Base-by-base conservation (phyloP, 1,139 yeast species). In the Sugiyamaella xylanicola region DNA sequence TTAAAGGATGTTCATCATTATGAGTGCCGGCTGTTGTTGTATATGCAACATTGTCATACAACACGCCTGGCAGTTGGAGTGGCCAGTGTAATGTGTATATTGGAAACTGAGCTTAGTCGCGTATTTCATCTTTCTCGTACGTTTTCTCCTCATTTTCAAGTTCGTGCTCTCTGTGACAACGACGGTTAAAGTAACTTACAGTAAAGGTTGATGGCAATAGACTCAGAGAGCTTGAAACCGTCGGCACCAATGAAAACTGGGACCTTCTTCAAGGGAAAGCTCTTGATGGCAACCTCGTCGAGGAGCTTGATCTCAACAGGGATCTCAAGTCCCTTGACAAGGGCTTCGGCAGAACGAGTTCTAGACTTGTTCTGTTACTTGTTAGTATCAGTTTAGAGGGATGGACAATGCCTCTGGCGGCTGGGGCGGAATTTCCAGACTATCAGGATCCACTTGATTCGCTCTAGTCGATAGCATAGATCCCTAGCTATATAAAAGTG, bases 181-280 rank as follows among this genome's bases (percentile, higher is more conserved):
- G n/a, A n/a, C n/a, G n/a, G n/a, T n/a, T n/a, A n/a, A n/a, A n/a
- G n/a, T n/a, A 21, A 68, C 74, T 65, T 68, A 69, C 75, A 66
- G 70, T 80, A 78, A 63, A 74, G 65, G 64, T 72, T 72, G 69
- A 92, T 78, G 59, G 98, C 97, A 70, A 88, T 79, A 63, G 80
- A 78, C 81, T 92, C 97, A 67, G 82, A 80, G 69, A 92, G 79
- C 72, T 83, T 83, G 79, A 78, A 83, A 57, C 96, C 96, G 73
- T 87, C 86, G 64, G 87, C 83, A 58, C 91, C 93, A 66, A 83
- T 70, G 67, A 87, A 88, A 63, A 91, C 86, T 68, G 98, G 98
- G 62, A 82, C 79, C 74, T 81, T 82, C 68, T 76, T 79, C 69
- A 85, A 75, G 66, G 97, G 96, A 83, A 88, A 90, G 69, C 75